Evolutionary conservation across 306 rosid genomes (phyloP), one percentile per base, ranked within the genome.

Genomic region (Acacia confusa): DNA sequence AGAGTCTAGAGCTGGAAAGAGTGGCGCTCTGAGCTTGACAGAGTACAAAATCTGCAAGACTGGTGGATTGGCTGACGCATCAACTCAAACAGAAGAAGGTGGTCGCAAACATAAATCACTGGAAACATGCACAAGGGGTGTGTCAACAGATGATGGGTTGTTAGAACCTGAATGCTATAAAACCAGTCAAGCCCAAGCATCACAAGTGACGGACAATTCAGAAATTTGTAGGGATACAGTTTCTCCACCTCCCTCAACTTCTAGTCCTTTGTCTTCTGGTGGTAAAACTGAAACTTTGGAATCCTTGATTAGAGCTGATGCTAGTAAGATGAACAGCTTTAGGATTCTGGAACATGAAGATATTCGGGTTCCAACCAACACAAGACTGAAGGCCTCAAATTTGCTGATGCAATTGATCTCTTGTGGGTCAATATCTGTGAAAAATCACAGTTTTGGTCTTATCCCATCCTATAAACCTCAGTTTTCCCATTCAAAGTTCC

Each of bases 351-450:
- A 93, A 85, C 97, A 91, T 76, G 98, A 92, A 81, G 86, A 87
- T 15, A 60, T 88, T 82, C 89, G 83, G 63, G 83, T 89, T 88
- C 93, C 96, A 20, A 65, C 88, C 79, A 86, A 91, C 82, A 84
- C 94, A 45, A 91, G 94, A 87, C 81, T 89, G 75, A 96, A 92
- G 87, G 91, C 97, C 55, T 86, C 92, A 47, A 91, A 93, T 88
- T 85, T 92, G 86, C 83, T 96, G 74, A 89, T 96, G 99, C 99
- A 96, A 64, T 84, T 96, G 73, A 96, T 96, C 77, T 93, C 99
- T 2, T 96, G 99, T 64, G 99, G 99, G 70, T 96, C 99, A 45
- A 90, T 96, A 65, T 93, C 97, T 19, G 99, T 96, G 76, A 96
- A 96, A 85, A 95, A 88, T 87, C 96, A 93, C 24, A 89, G 92